Conservation (phyloP, 1,284 basidiomycete species). For the Apiotrichum sp. region DNA sequence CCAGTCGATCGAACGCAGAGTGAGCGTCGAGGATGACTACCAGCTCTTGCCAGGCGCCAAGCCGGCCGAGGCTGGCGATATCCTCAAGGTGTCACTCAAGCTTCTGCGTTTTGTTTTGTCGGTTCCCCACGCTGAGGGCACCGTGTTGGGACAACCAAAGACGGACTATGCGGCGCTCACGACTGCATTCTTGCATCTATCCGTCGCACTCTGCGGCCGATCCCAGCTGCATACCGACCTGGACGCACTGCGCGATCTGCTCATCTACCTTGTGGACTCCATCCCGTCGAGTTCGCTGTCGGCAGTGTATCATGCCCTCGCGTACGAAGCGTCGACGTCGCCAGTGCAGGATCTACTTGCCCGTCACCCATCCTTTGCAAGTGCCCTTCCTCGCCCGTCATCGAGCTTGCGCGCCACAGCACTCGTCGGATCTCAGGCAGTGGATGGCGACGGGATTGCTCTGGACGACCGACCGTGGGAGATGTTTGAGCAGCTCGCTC, state of each 20-base stretch:
- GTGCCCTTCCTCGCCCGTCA: constrained; percentile 26
- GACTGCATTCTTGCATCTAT: constrained; percentile 26
- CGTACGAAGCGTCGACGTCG: constrained; percentile 23
- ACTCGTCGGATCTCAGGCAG: constrained; percentile 15
- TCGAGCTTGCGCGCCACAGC: constrained; percentile 27
- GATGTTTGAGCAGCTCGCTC: constrained; percentile 36
- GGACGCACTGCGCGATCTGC: constrained; percentile 25
- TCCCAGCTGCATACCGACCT: constrained; percentile 9
- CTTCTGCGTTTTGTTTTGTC: constrained; percentile 34
- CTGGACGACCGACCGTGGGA: constrained; percentile 46
- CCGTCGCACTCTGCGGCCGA: constrained; percentile 13
- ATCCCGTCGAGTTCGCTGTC: constrained; percentile 6
- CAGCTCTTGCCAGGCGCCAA: constrained; percentile 22
- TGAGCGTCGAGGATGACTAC: constrained; percentile 23
- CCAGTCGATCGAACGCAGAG: constrained; percentile 34
- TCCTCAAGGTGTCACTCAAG: constrained; percentile 26
- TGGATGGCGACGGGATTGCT: constrained; percentile 16
- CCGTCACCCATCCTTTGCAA: constrained; percentile 14
- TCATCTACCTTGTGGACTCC: constrained; percentile 21
- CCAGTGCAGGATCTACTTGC: constrained; percentile 19
- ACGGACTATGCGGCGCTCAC: constrained; percentile 36
- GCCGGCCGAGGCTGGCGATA: constrained; percentile 26
- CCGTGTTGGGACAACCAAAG: constrained; percentile 20
- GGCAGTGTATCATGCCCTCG: constrained; percentile 21
- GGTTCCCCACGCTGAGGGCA: constrained; percentile 19